Evolutionary conservation across 768 basidiomycete species (phyloP), one percentile per base, ranked within the genome.

Genomic region (Cubamyces sp.): DNA sequence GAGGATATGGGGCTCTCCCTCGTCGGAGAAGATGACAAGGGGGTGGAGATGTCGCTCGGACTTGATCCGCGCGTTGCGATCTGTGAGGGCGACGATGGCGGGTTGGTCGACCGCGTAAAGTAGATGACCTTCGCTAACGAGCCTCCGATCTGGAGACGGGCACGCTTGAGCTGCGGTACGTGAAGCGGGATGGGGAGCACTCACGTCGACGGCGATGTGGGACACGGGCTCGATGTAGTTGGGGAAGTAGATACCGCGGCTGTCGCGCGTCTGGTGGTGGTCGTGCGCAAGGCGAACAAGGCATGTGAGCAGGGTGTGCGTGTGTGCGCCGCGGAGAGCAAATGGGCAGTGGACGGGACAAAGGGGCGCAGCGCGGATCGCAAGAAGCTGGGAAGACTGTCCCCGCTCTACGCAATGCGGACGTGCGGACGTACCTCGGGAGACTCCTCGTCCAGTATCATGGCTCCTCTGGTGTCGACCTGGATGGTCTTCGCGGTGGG

Each of bases 71-170:
- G 76, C 14, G 87, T 87, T 0, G 89, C 86, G 60, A 73, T 78
- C 43, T 87, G 71, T 14, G 89, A 87, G 7, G 92, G 90, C 7
- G 92, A 90, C 30, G 86, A 80, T n/a, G 90, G 89, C 3, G 90
- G 90, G 57, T 91, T 88, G 3, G 91, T 88, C 8, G 95, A 94
- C 51, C 97, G 90, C 47, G 96, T 98, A 75, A 98, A 98, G 78
- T 98, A 99, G 68, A 97, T 94, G 54, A 99, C 92, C 76, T 99
- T 99, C 63, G 96, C 96, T 15, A 99, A 79, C 14, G 96, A 97
- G 45, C 97, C 97, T 26, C 97, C 97, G 72, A 98, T 90, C 96
- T 98, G 75, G 14, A 25, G 25, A 19, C 26, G 18, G 40, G n/a
- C 30, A 18, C 34, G 37, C 43, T 45, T 62, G 69, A 62, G 56